phyloP scores from a whole-genome alignment of 371 early-diverging fungal genomes.

The Mortierella sp. region DNA sequence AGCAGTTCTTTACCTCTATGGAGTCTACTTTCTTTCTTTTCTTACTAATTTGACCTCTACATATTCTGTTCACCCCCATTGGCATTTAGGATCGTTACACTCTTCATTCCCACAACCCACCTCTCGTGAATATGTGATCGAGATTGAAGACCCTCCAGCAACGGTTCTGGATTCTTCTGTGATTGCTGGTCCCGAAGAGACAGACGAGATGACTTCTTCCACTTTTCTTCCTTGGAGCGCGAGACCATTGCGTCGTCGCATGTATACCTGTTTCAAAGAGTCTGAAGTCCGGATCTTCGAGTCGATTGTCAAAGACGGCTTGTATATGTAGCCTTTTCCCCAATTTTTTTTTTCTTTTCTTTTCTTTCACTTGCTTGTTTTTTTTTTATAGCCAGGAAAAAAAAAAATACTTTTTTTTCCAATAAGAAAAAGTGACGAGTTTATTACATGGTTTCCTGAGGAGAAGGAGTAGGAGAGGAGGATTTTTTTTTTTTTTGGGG shows the following conservation, averaged over 20 bases:
- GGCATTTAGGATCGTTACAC: slow-evolving; percentile 36
- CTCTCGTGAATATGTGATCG: slow-evolving; percentile 60
- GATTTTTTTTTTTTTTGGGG: no score
- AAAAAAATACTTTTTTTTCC: no score
- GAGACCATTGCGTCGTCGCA: slow-evolving; percentile 36
- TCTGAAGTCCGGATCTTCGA: slow-evolving; percentile 49
- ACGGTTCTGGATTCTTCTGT: not conserved
- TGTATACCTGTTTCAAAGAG: slow-evolving; percentile 50
- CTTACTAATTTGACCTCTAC: no score
- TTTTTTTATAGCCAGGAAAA: no score
- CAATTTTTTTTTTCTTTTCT: no score
- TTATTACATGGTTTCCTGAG: no score
- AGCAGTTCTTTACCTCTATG: no score
- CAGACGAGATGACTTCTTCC: not conserved
- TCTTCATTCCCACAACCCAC: slow-evolving; percentile 59
- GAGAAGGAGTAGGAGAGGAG: no score
- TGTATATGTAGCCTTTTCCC: slow-evolving; percentile 36
- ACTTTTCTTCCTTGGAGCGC: slow-evolving; percentile 10
- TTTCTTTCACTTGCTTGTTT: no score
- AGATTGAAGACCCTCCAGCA: slow-evolving; percentile 36
- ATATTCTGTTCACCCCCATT: not conserved
- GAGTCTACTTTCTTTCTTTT: no score
- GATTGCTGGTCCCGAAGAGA: no score
- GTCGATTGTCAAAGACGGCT: slow-evolving; percentile 45
- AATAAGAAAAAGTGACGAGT: no score